Evolutionary conservation across 2,329 filamentous ascomycete genomes (phyloP).

Genomic region (Aciculosporium take): DNA sequence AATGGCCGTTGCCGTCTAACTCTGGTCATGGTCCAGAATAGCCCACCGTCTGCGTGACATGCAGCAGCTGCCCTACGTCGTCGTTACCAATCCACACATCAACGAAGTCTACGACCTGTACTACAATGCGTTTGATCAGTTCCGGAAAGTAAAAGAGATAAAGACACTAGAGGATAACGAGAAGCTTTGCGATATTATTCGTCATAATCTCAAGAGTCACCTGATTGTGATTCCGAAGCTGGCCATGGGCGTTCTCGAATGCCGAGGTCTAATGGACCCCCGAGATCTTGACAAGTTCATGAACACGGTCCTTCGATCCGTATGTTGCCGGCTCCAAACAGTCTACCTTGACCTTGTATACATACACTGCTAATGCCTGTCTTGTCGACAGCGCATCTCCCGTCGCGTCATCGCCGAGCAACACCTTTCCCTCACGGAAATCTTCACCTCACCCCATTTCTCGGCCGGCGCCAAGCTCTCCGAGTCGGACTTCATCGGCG

Average conservation of each 20-base stretch:
- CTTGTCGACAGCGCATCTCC: conserved; percentile 58
- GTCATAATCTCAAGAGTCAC: conserved; percentile 70
- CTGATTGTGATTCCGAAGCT: conserved; percentile 87
- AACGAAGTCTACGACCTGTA: conserved; percentile 94
- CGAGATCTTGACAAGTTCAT: conserved; percentile 85
- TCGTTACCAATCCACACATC: conserved; percentile 89
- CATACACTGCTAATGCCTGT: background rate
- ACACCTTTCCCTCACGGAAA: conserved; percentile 87
- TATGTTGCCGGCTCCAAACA: conserved; percentile 29
- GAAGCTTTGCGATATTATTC: conserved; percentile 64
- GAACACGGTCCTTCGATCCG: conserved; percentile 81
- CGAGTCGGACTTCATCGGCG: conserved; percentile 76
- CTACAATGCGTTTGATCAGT: conserved; percentile 86
- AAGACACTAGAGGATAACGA: conserved; percentile 84
- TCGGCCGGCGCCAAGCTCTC: conserved; percentile 63
- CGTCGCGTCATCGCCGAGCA: conserved; percentile 95
- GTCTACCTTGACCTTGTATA: too few relatives aligned
- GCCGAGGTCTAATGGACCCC: conserved; percentile 64
- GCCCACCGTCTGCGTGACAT: conserved; percentile 94
- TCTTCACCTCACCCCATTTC: conserved; percentile 82
- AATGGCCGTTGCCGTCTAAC: background rate
- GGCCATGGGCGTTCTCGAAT: conserved; percentile 87
- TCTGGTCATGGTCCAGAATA: conserved; percentile 37
- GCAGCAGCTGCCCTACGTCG: conserved; percentile 88
- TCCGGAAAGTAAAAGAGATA: conserved; percentile 73